Base-by-base conservation (phyloP, 2,329 filamentous ascomycete genomes). In the Rhinocladiella mackenziei region DNA sequence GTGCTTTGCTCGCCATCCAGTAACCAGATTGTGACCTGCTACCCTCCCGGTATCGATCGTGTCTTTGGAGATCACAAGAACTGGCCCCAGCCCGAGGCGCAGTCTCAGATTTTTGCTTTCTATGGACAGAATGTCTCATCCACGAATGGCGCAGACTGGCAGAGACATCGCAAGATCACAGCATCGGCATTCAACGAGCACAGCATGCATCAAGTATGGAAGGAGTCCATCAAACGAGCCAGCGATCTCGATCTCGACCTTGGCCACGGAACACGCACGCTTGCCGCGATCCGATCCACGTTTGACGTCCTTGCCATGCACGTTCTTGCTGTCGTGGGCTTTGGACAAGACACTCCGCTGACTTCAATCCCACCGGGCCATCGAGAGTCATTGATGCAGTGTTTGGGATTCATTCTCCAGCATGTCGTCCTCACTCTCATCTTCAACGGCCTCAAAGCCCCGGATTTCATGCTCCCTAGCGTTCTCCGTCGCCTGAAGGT, bases 181-280 rank as follows among this genome's bases (percentile, higher is more conserved):
- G 63, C 65, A 2, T 60, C 66, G 1, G 60, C 63, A 2, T 73
- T 74, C 58, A 71, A 68, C 35, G 70, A 74, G 45, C 61, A 64
- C 25, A 68, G 65, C 30, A 71, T 63, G 20, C 48, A 50, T 3
- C 49, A 65, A 3, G 69, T 73, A 2, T 70, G 67, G 66, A 41
- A 55, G 6, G 64, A 67, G 46, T 50, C 61, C 8, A 44, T 61
- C 9, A 47, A 52, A 1, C 65, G 69, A 45, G 52, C 60, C 0
- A n/a, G n/a, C n/a, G n/a, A n/a, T n/a, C n/a, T n/a, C n/a, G 49
- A 47, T 5, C 58, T 62, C n/a, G 62, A 68, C 62, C 39, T 61
- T 15, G 17, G 20, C 23, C 55, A 33, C 11, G 52, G 51, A 49
- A 30, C 23, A 13, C 20, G 20, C 18, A 33, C 42, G n/a, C 22